Evolutionary conservation across 2,329 filamentous ascomycete species (phyloP).

Genomic region (Neospermospora avenae): DNA sequence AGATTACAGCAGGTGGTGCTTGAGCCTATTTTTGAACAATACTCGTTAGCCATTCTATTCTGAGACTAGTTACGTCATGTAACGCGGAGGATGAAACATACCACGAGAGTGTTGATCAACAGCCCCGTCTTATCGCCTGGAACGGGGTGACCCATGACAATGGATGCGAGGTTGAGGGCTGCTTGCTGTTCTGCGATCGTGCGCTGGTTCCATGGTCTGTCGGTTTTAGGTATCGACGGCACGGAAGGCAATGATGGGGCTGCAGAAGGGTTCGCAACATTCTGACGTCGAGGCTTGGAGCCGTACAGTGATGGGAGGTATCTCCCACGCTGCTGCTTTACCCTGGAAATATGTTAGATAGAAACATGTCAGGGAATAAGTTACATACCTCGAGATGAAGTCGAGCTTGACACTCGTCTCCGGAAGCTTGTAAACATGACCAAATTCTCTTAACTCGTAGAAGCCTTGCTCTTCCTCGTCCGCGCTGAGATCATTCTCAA

Average conservation of each 20-base stretch:
- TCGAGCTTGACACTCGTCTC: conserved; percentile 65
- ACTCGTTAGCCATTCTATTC: conserved; percentile 22
- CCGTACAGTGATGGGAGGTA: conserved; percentile 6
- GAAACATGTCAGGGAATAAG: background rate
- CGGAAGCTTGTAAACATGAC: conserved; percentile 61
- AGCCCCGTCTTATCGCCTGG: conserved; percentile 34
- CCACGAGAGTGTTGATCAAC: conserved; percentile 59
- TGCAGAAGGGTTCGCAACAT: background rate
- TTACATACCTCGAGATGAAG: conserved; percentile 63
- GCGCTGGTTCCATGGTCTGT: conserved; percentile 19
- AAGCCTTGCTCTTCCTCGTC: conserved; percentile 48
- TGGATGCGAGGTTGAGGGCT: conserved; percentile 59
- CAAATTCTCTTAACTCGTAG: conserved; percentile 57
- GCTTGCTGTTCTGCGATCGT: conserved; percentile 60
- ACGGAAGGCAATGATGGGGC: background rate
- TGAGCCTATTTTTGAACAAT: conserved; percentile 35
- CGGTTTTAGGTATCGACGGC: background rate
- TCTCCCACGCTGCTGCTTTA: conserved; percentile 19
- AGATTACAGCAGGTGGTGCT: conserved; percentile 41
- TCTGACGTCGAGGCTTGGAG: background rate
- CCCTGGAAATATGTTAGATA: conserved; percentile 22
- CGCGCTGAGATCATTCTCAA: conserved; percentile 58
- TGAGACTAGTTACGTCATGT: conserved; percentile 27
- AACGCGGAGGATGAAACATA: conserved; percentile 43
- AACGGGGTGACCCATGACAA: conserved; percentile 46